Evolutionary conservation across 2,329 filamentous ascomycete species (phyloP).

Genomic region (Pochonia chlamydosporia): DNA sequence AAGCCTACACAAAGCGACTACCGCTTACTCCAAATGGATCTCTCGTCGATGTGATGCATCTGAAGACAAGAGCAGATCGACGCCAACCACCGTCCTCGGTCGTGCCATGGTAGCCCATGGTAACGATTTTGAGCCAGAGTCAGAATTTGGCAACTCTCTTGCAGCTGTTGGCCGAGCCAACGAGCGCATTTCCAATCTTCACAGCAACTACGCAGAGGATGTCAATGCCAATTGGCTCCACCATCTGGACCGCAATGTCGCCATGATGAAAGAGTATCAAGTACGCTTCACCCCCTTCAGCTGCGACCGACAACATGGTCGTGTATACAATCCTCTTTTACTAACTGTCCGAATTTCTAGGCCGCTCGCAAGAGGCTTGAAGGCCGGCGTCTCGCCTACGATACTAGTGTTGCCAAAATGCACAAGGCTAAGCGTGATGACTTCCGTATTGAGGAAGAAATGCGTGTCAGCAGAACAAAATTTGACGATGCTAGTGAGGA

Average conservation of each 20-base stretch:
- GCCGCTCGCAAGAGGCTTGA: constrained; percentile 90
- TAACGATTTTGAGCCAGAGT: constrained; percentile 87
- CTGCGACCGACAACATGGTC: not conserved
- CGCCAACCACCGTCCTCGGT: constrained; percentile 74
- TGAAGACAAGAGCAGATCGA: constrained; percentile 81
- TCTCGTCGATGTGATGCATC: constrained; percentile 72
- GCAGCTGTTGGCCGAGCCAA: constrained; percentile 76
- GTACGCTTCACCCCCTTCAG: constrained; percentile 42
- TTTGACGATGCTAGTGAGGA: constrained; percentile 95
- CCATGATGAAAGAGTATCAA: constrained; percentile 98
- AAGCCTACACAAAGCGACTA: constrained; percentile 80
- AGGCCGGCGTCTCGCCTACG: constrained; percentile 80
- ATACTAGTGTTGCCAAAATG: constrained; percentile 83
- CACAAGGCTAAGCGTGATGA: constrained; percentile 92
- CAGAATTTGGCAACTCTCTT: constrained; percentile 84
- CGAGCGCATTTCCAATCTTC: constrained; percentile 77
- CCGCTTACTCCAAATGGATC: constrained; percentile 78
- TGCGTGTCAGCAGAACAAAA: constrained; percentile 85
- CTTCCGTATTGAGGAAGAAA: constrained; percentile 86
- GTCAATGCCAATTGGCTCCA: constrained; percentile 84
- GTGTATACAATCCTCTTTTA: not conserved
- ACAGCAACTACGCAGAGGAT: constrained; percentile 74
- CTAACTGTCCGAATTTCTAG: constrained; percentile 21
- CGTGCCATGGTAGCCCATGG: constrained; percentile 83
- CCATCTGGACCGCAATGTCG: constrained; percentile 79